These are phyloP conservation scores for Teratosphaeria zuluensis DNA, from an alignment of 2,329 filamentous ascomycete species.

Conservation along the genomic window DNA sequence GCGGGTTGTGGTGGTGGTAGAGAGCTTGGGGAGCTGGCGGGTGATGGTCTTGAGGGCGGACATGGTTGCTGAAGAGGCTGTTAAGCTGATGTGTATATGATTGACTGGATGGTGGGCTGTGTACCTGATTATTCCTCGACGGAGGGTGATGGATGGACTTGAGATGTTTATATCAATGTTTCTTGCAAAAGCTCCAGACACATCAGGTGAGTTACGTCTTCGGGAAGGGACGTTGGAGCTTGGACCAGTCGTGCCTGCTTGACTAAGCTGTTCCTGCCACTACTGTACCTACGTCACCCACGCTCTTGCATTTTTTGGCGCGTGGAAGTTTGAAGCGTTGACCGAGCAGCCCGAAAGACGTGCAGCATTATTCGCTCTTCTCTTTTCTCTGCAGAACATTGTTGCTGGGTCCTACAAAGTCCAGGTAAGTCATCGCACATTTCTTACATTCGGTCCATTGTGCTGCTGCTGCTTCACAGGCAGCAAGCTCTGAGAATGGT, in stretches of 20 bases:
- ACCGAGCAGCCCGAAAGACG: not conserved
- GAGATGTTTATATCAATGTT: not conserved
- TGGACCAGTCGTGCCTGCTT: not conserved
- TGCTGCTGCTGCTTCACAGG: not conserved
- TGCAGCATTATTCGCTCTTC: not conserved
- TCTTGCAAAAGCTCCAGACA: not conserved
- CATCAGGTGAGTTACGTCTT: not conserved
- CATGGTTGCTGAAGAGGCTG: conserved; percentile 11
- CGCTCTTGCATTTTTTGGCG: not conserved
- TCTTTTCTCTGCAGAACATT: not conserved
- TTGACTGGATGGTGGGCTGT: not conserved
- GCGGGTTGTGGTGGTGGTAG: conserved; percentile 23
- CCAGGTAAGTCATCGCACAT: not conserved
- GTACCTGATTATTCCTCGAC: not conserved
- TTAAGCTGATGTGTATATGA: not conserved
- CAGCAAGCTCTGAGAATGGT: not conserved
- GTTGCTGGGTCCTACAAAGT: not conserved
- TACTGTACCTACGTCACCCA: not conserved
- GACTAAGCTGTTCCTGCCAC: not conserved
- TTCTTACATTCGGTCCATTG: not conserved
- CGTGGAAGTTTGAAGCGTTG: not conserved
- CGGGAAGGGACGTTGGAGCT: not conserved
- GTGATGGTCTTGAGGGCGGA: conserved; percentile 24
- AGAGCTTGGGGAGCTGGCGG: conserved; percentile 30
- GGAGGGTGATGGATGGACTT: not conserved